Evolutionary conservation across 495 filamentous ascomycete species (phyloP).

Genomic region (Aspergillus avenaceus): DNA sequence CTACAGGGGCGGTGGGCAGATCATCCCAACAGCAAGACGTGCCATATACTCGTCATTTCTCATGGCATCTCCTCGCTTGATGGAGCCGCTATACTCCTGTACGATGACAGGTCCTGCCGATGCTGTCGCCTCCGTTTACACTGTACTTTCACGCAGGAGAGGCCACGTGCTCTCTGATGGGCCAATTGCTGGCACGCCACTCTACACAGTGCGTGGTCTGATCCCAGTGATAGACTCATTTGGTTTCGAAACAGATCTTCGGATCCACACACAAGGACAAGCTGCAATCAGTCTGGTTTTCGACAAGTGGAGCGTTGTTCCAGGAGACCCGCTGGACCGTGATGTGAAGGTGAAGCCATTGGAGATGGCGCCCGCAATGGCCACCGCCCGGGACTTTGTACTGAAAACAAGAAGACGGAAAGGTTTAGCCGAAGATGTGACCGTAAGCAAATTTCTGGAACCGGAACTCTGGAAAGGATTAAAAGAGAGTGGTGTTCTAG

Average conservation of each 20-base stretch:
- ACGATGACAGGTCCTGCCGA: constrained; percentile 92
- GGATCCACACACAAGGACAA: constrained; percentile 93
- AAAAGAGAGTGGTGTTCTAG: constrained; percentile 84
- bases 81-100: constrained; percentile 92
- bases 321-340: constrained; percentile 89
- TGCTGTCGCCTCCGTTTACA: constrained; percentile 83
- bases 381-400: constrained; percentile 90
- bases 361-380: constrained; percentile 80
- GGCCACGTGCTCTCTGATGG: constrained; percentile 93
- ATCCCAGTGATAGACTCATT: constrained; percentile 96
- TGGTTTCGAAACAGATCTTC: constrained; percentile 93
- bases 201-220: constrained; percentile 84
- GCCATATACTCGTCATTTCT: constrained; percentile 93
- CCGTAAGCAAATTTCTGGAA: constrained; percentile 92
- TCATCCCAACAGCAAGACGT: constrained; percentile 89
- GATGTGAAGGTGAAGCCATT: constrained; percentile 76
- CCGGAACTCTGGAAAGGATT: constrained; percentile 85
- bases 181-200: constrained; percentile 90
- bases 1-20: constrained; percentile 91
- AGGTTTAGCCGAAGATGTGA: constrained; percentile 92
- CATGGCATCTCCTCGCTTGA: constrained; percentile 91
- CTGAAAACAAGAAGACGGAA: constrained; percentile 92
- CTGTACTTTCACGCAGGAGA: constrained; percentile 78
- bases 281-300: constrained; percentile 89
- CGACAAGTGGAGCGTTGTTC: constrained; percentile 92